Evolutionary conservation across 1,284 basidiomycete genomes (phyloP), one percentile per base, ranked within the genome.

Genomic region (Pseudomicrostroma phylloplanum): DNA sequence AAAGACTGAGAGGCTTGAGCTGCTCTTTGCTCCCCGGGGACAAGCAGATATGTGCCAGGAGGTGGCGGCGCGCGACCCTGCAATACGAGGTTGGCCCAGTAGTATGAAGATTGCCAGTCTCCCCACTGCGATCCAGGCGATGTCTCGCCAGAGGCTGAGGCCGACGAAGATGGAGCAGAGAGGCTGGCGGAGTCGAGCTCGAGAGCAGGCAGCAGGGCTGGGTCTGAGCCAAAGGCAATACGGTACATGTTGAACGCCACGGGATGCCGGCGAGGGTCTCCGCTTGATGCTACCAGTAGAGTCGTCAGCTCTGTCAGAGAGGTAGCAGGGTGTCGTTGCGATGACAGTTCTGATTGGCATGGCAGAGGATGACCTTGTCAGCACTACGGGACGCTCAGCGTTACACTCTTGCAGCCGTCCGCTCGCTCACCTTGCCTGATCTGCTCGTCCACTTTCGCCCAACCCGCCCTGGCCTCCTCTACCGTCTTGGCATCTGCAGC

Each of bases 191-290:
- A 30, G 23, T 42, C 57, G 21, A 23, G 42, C 19, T 62, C 54
- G n/a, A 58, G 42, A 19, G 60, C 61, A 15, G 55, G 46, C 23
- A 56, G 21, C 21, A 13, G 19, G 15, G 40, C 23, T 9, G 63
- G 63, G 43, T 64, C 63, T 6, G 36, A 6, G 17, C 59, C 63
- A 42, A 55, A 58, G 0, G 63, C 60, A n/a, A 64, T 63, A 41
- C 30, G 39, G 42, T 64, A 64, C 11, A 64, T 41, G 15, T 61
- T 63, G 48, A 53, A 63, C 17, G 63, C 63, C 11, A 64, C 61
- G 6, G 63, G 63, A 6, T 55, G 40, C 30, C 57, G 56, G 25
- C 63, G 56, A 4, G 61, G 60, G 43, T 64, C 63, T 1, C 21
- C 13, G 1, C 26, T 53, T 15, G 36, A 21, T 58, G 41, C 11